Percentiles rank a stretch among this genome's conserved stretches.
phyloP scores from a whole-genome alignment of 352 stramenopile species.

The Phytophthora palmivora region DNA sequence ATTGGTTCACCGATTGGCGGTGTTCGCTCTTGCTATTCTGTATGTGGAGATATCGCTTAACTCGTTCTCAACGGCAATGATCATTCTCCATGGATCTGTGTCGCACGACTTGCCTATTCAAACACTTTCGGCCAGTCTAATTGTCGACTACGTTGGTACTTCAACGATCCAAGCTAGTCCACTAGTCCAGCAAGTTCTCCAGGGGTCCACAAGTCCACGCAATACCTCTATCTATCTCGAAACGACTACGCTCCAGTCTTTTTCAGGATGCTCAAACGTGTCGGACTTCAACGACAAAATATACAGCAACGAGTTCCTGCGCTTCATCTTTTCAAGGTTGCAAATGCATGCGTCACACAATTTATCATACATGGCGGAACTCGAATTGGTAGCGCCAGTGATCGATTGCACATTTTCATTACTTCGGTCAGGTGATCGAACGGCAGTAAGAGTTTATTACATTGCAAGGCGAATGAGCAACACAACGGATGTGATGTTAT shows the following conservation, averaged over 20 bases:
- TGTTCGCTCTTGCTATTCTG: conserved; percentile 16
- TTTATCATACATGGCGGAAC: conserved; percentile 24
- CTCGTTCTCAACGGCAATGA: conserved; percentile 10
- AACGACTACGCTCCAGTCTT: conserved; percentile 4
- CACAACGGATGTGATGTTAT: conserved; percentile 17
- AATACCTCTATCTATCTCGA: conserved; percentile 42
- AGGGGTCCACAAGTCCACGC: conserved; percentile 2
- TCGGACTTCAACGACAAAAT: conserved; percentile 9
- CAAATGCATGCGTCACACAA: conserved; percentile 17
- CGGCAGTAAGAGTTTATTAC: conserved; percentile 26
- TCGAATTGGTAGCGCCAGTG: conserved; percentile 44
- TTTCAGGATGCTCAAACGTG: conserved; percentile 9
- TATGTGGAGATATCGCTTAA: conserved; percentile 29
- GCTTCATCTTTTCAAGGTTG: conserved; percentile 21
- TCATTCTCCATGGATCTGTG: conserved; percentile 12
- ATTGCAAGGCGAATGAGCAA: conserved; percentile 17
- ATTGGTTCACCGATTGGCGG: conserved; percentile 11
- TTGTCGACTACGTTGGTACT: conserved; percentile 29
- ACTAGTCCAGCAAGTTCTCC: conserved; percentile 30
- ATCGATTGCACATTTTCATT: conserved; percentile 36
- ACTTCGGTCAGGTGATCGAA: conserved; percentile 7
- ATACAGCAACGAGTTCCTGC: conserved; percentile 33
- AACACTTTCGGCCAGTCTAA: conserved; percentile 14
- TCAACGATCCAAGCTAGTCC: conserved; percentile 34
- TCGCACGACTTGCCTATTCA: conserved; percentile 7